Evolutionary conservation across 108 stramenopile species (phyloP), one percentile per base, ranked within the genome.

Genomic region (Cyclotella baltica): DNA sequence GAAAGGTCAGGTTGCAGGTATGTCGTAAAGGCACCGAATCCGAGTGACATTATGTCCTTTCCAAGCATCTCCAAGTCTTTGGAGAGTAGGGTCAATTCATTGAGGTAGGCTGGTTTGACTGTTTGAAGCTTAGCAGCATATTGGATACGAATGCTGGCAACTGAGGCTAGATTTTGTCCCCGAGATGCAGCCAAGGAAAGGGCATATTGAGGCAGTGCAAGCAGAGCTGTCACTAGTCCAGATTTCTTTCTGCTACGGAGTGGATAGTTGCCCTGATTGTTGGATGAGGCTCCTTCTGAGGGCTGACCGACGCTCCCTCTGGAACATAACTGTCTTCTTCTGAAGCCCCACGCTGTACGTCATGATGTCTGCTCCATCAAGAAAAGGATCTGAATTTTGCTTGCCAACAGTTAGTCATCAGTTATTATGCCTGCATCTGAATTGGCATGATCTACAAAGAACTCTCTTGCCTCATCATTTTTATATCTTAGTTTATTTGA

Each of bases 1-100:
- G 13, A 64, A 18, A 64, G 36, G 46, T 64, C 38, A 25, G 63
- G 63, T 43, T 64, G 63, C 5, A 64, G 6, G 25, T 64, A 64
- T 23, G 63, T n/a, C 18, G 40, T 22, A 22, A 43, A 43, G 0
- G 20, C 63, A 27, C n/a, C 8, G 25, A 27, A 30, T 18, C 40
- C 38, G 20, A 10, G 23, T 6, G 13, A 25, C 2, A 64, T n/a
- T n/a, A n/a, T 64, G 23, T 38, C 10, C 4, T 10, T 27, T 13
- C 59, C 33, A 18, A 61, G 11, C 16, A 4, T n/a, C 13, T 30
- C 30, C 59, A 30, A 33, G 16, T 61, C 59, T 1, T 15, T n/a
- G 13, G 30, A 33, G n/a, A 61, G 59, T 1, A 61, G 59, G 1
- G 59, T 31, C 5, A 61, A 1, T 11, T 61, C 59, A 1, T 19